Conservation (phyloP, 352 stramenopile species). For the Phytophthora litchii region DNA sequence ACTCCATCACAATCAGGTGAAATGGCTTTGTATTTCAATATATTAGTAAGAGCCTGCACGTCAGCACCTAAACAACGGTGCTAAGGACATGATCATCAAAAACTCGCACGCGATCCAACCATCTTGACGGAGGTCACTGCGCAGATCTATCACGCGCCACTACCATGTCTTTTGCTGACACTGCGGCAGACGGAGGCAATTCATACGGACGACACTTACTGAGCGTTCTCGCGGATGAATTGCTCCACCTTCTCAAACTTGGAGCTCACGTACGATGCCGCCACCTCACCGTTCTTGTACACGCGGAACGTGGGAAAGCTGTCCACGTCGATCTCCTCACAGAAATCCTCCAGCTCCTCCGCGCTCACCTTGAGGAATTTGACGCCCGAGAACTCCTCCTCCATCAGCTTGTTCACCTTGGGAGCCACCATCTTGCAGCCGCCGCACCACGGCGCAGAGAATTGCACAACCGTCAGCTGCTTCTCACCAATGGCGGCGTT, state of each 20-base stretch:
- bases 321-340: constrained; percentile 78
- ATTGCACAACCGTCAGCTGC: constrained; percentile 61
- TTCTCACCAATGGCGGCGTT: constrained; percentile 49
- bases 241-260: constrained; percentile 84
- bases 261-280: constrained; percentile 77
- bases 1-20: no score
- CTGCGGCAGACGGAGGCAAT: no score
- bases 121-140: no score
- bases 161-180: no score
- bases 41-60: no score
- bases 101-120: no score
- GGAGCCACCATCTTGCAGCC: constrained; percentile 77
- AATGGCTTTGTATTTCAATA: no score
- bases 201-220: constrained; percentile 28
- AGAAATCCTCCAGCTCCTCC: constrained; percentile 78
- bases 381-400: constrained; percentile 52
- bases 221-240: constrained; percentile 61
- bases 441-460: constrained; percentile 80
- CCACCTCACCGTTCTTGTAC: constrained; percentile 73
- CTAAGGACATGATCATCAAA: no score
- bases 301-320: constrained; percentile 82
- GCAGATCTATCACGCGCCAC: no score
- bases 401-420: constrained; percentile 62
- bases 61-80: no score
- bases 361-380: constrained; percentile 76